Evolutionary conservation across 495 filamentous ascomycete genomes (phyloP), one percentile per base, ranked within the genome.

Genomic region (Lophium mytilinum): DNA sequence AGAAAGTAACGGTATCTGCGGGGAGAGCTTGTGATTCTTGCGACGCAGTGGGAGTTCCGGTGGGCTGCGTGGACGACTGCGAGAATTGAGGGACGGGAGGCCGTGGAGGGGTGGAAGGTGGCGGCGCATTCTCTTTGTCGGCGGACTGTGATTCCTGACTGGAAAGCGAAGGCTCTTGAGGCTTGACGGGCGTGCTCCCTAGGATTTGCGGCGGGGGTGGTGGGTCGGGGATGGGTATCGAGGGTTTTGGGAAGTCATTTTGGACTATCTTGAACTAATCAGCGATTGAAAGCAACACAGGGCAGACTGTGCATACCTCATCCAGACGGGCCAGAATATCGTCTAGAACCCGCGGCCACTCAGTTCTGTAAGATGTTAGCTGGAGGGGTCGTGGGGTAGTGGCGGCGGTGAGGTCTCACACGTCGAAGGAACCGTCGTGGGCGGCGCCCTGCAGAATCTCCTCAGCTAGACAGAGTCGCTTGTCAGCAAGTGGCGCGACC

Each of bases 351-450:
- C 58, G 55, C 39, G 69, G 70, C 70, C 70, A 72, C 54, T 69
- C 70, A 3, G 61, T 60, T 30, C 70, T 72, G 56, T 42, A 36
- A 55, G 43, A 58, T 80, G 88, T 86, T 78, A 78, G 62, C 86
- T 81, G 71, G 89, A 83, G 21, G 76, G 69, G 43, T 80, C 81
- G 69, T 83, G 83, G 61, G 77, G 73, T 57, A n/a, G 83, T 81
- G 68, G 79, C n/a, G n/a, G 33, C 4, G 40, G 45, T 41, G 47
- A 52, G 45, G 54, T 37, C 76, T 70, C 79, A 90, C 88, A 80
- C 76, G 60, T 88, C 82, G 70, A 92, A 82, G 21, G 76, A 71
- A 41, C 83, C 83, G 69, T 86, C 85, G 60, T 78, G 73, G 61
- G 86, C 84, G 70, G 81, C 77, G 60, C 66, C 71, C 62, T 76